Percentiles rank a stretch among this genome's conserved stretches.
Conservation (phyloP, 164 flowering plant genomes). For the Hamamelis virginiana region DNA sequence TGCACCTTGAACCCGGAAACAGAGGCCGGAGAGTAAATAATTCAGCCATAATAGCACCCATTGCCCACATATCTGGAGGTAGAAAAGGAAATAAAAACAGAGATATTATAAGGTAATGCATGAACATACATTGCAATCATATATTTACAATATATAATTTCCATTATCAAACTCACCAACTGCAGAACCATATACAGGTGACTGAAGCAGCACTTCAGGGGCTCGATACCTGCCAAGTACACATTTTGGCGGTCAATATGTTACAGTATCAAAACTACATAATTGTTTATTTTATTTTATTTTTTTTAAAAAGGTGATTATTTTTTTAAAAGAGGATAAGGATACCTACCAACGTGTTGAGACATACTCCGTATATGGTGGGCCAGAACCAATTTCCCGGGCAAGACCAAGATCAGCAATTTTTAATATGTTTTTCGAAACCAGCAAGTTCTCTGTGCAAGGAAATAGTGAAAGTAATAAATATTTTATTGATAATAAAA, state of each 20-base stretch:
- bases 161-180: conserved; percentile 69
- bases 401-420: conserved; percentile 99
- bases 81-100: not conserved
- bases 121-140: not conserved
- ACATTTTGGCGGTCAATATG: conserved; percentile 1
- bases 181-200: conserved; percentile 69
- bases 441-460: conserved; percentile 80
- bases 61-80: conserved; percentile 93
- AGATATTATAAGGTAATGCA: not conserved
- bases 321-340: not conserved
- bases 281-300: too few species aligned
- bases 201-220: conserved; percentile 93
- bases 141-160: not conserved
- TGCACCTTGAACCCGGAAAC: conserved; percentile 84
- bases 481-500: not conserved
- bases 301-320: not conserved
- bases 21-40: conserved; percentile 85
- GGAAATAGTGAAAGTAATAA: not conserved
- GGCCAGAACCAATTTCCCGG: conserved; percentile 72
- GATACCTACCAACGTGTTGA: conserved; percentile 79
- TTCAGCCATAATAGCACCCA: conserved; percentile 99
- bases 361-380: conserved; percentile 93
- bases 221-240: conserved; percentile 79
- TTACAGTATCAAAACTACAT: not conserved
- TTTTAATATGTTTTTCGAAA: conserved; percentile 70